Percentiles rank a stretch among this genome's conserved stretches.
These are phyloP conservation scores for Trifolium fragiferum DNA, from an alignment of 306 rosid genomes.

Conservation along the genomic window DNA sequence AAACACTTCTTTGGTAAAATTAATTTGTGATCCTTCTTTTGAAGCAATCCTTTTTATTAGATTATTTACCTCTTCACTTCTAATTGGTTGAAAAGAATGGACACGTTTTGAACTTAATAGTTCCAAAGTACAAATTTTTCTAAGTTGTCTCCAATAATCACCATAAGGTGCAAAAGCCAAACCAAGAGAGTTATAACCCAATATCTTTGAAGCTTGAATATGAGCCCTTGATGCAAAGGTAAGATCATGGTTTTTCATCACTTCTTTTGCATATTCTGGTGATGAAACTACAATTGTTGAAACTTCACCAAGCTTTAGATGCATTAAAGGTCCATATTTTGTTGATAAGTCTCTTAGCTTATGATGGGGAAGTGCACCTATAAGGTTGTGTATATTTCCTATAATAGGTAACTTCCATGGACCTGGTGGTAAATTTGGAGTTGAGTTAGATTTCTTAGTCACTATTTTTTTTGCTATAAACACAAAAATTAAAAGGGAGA, in stretches of 20 bases:
- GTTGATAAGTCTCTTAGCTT: slow-evolving; percentile 43
- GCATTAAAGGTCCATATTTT: slow-evolving; percentile 54
- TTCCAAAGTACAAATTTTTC: slow-evolving; percentile 43
- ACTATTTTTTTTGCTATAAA: slow-evolving; percentile 15
- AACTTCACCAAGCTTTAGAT: slow-evolving; percentile 52
- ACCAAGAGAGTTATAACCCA: slow-evolving; percentile 12
- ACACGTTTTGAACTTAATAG: slow-evolving; percentile 42
- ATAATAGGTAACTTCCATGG: slow-evolving; percentile 52
- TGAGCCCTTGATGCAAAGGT: slow-evolving; percentile 46
- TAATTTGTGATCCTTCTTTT: slow-evolving; percentile 37
- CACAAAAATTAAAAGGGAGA: slow-evolving; percentile 17
- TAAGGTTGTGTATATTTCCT: slow-evolving; percentile 41
- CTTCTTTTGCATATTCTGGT: slow-evolving; percentile 39
- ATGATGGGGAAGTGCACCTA: slow-evolving; percentile 44
- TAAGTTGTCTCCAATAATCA: slow-evolving; percentile 38
- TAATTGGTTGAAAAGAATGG: slow-evolving; percentile 38
- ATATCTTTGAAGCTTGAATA: slow-evolving; percentile 28
- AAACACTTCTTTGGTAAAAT: slow-evolving; percentile 38
- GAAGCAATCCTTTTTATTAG: slow-evolving; percentile 28
- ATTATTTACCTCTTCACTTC: slow-evolving; percentile 42
- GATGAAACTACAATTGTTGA: slow-evolving; percentile 50
- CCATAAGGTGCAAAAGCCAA: slow-evolving; percentile 43
- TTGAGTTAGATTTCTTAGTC: slow-evolving; percentile 25
- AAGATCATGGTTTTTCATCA: slow-evolving; percentile 45
- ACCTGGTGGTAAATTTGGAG: slow-evolving; percentile 51